Conservation (phyloP, 2,329 filamentous ascomycete genomes). For the Penicillium hesseltinei region DNA sequence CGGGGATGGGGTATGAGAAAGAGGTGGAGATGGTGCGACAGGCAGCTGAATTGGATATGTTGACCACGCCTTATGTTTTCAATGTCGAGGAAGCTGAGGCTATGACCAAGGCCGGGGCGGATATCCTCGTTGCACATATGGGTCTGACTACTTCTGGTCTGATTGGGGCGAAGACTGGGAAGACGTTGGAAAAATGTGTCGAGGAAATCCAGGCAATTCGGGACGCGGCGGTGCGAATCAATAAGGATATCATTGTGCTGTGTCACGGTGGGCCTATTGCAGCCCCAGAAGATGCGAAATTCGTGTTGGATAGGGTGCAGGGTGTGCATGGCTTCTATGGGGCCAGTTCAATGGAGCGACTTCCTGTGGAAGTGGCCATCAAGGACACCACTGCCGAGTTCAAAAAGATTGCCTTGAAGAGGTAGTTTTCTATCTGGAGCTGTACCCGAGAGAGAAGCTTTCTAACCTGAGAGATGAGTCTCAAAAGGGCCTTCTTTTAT, state of each 20-base stretch:
- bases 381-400: slow-evolving; percentile 57
- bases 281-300: slow-evolving; percentile 61
- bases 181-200: not conserved
- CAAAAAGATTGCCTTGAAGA: slow-evolving; percentile 37
- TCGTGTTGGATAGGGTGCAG: slow-evolving; percentile 58
- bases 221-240: not conserved
- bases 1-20: slow-evolving; percentile 65
- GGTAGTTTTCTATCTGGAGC: not conserved
- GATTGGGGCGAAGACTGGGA: not conserved
- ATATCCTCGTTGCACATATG: not conserved
- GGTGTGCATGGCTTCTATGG: slow-evolving; percentile 72
- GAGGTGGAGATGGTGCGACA: slow-evolving; percentile 69
- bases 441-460: too few relatives aligned
- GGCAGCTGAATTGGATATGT: slow-evolving; percentile 57
- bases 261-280: slow-evolving; percentile 71
- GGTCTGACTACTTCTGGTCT: not conserved
- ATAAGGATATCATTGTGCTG: slow-evolving; percentile 45
- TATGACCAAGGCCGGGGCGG: not conserved
- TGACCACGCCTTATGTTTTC: slow-evolving; percentile 32
- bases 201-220: not conserved
- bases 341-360: slow-evolving; percentile 65
- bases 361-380: slow-evolving; percentile 67
- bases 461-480: too few relatives aligned
- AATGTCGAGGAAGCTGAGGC: not conserved
- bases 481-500: too few relatives aligned